A percentile compares a stretch with the other conserved stretches of the same genome.
Conservation (phyloP, 2,329 filamentous ascomycete genomes). For the Botryotinia convoluta region DNA sequence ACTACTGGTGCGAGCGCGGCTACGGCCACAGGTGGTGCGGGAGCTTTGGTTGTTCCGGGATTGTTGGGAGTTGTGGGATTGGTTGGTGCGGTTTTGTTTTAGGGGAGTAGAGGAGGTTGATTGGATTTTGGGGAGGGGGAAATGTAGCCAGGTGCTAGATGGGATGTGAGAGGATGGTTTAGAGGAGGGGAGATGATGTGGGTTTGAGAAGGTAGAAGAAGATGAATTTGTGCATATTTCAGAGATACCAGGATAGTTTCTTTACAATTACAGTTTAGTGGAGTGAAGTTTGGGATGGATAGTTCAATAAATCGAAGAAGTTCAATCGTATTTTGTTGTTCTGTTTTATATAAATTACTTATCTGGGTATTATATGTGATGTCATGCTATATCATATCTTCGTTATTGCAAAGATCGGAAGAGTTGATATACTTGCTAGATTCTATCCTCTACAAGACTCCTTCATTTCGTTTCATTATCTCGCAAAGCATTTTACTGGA, state of each 20-base stretch:
- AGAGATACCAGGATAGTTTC: slow-evolving; percentile 4
- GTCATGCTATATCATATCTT: background rate
- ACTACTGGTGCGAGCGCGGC: background rate
- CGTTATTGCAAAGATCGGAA: background rate
- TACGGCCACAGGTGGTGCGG: background rate
- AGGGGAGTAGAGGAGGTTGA: background rate
- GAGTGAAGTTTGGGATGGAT: background rate
- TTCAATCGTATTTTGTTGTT: background rate
- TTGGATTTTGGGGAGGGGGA: background rate
- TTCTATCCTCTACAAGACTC: too few species aligned
- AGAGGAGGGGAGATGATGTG: background rate
- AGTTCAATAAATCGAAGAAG: background rate
- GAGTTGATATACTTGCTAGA: background rate
- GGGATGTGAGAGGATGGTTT: background rate
- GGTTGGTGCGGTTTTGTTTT: background rate
- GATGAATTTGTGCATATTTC: background rate
- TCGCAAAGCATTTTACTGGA: too few species aligned
- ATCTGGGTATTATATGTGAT: background rate
- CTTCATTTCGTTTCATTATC: background rate
- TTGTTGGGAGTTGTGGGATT: slow-evolving; percentile 4
- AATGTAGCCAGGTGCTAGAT: background rate
- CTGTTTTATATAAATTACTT: too few species aligned
- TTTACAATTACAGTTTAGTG: background rate
- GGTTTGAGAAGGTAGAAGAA: background rate
- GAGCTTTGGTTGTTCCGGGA: slow-evolving; percentile 3